Evolutionary conservation across 805 yeast species (phyloP).

Genomic region (Saccharomycopsis sp.): DNA sequence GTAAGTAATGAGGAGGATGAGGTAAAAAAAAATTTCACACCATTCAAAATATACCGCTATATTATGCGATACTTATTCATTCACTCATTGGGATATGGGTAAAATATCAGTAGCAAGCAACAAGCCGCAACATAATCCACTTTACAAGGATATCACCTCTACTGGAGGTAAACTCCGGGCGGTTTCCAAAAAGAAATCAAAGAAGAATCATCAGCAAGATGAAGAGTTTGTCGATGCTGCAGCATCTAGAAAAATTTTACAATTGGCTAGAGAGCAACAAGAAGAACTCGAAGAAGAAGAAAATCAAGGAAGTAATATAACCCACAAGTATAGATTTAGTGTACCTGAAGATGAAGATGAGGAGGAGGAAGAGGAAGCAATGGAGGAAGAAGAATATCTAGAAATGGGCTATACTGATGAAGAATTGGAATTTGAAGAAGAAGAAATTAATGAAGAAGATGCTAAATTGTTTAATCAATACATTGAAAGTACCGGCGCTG

Average conservation of each 20-base stretch:
- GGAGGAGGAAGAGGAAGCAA: slow-evolving; percentile 42
- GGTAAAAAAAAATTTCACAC: background rate
- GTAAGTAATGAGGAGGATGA: background rate
- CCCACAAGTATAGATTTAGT: slow-evolving; percentile 23
- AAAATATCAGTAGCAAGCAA: slow-evolving; percentile 47
- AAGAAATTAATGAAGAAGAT: slow-evolving; percentile 70
- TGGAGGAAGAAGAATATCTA: slow-evolving; percentile 33
- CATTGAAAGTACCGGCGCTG: slow-evolving; percentile 26
- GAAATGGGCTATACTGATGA: slow-evolving; percentile 48
- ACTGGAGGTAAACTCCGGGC: slow-evolving; percentile 64
- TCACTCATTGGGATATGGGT: slow-evolving; percentile 43
- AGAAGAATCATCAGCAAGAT: slow-evolving; percentile 39
- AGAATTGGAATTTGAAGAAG: slow-evolving; percentile 53
- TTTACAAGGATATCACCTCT: slow-evolving; percentile 70
- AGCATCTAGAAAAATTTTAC: slow-evolving; percentile 76
- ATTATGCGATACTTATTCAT: background rate
- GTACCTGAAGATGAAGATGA: slow-evolving; percentile 33
- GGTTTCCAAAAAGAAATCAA: slow-evolving; percentile 28
- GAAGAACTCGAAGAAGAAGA: slow-evolving; percentile 78
- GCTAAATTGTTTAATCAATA: slow-evolving; percentile 78
- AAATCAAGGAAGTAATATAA: slow-evolving; percentile 27
- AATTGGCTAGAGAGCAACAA: slow-evolving; percentile 88
- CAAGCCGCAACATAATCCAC: slow-evolving; percentile 64
- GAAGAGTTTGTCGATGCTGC: slow-evolving; percentile 73
- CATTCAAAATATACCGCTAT: background rate